These are phyloP conservation scores for Agrocybe praecox DNA, from an alignment of 768 basidiomycete genomes.

Conservation along the genomic window DNA sequence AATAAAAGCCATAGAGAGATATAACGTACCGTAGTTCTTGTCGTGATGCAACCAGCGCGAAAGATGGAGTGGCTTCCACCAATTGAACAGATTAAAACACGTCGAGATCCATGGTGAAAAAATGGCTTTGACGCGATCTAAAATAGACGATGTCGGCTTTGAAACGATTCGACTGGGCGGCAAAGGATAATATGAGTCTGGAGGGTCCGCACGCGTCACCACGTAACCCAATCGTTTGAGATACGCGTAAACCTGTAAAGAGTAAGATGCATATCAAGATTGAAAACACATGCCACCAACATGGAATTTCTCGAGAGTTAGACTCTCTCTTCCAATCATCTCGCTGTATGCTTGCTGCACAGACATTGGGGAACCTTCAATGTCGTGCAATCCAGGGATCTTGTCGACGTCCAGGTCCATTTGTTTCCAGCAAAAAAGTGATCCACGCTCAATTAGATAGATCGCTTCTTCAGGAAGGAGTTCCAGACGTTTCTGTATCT, in stretches of 20 bases:
- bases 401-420: slow-evolving; percentile 31
- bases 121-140: slow-evolving; percentile 34
- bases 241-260: slow-evolving; percentile 83
- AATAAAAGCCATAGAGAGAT: background rate
- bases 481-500: slow-evolving; percentile 69
- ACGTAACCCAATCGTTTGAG: slow-evolving; percentile 91
- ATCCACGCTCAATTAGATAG: slow-evolving; percentile 90
- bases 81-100: slow-evolving; percentile 42
- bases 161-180: slow-evolving; percentile 33
- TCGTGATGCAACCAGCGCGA: slow-evolving; percentile 50
- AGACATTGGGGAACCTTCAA: slow-evolving; percentile 77
- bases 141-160: slow-evolving; percentile 25
- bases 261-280: slow-evolving; percentile 1
- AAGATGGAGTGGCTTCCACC: slow-evolving; percentile 67
- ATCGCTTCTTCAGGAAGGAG: slow-evolving; percentile 94
- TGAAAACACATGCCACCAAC: slow-evolving; percentile 37
- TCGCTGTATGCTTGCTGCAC: slow-evolving; percentile 89
- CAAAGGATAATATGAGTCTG: slow-evolving; percentile 52
- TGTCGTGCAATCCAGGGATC: slow-evolving; percentile 34
- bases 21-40: slow-evolving; percentile 52
- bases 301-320: slow-evolving; percentile 89
- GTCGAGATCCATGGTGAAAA: slow-evolving; percentile 36
- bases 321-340: slow-evolving; percentile 77
- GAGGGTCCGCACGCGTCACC: slow-evolving; percentile 74
- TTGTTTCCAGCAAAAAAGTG: slow-evolving; percentile 82